Evolutionary conservation across 169 alveolate species (phyloP).

Genomic region (Plasmodium yoelii): DNA sequence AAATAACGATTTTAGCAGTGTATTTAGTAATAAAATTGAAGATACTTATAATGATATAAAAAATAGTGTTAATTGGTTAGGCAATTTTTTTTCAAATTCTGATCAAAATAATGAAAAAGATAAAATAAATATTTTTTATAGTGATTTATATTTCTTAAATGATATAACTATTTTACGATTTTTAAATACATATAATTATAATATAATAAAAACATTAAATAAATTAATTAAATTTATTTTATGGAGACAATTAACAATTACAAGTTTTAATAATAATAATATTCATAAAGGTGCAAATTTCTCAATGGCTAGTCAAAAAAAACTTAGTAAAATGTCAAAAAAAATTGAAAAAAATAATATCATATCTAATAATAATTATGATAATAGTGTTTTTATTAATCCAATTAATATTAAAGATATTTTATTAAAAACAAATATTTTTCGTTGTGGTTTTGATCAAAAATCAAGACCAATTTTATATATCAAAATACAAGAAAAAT

Average conservation of each 20-base stretch:
- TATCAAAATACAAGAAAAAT: constrained; percentile 60
- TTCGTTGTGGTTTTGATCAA: constrained; percentile 51
- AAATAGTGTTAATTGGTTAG: constrained; percentile 66
- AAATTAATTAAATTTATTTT: constrained; percentile 49
- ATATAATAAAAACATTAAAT: constrained; percentile 44
- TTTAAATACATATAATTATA: constrained; percentile 56
- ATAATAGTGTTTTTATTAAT: constrained; percentile 22
- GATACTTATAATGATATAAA: constrained; percentile 69
- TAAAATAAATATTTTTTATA: constrained; percentile 25
- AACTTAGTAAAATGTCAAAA: not conserved
- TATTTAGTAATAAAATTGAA: constrained; percentile 60
- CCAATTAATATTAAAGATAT: constrained; percentile 28
- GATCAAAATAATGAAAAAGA: constrained; percentile 49
- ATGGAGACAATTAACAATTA: constrained; percentile 60
- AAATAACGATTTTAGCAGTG: constrained; percentile 31
- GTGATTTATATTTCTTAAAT: constrained; percentile 55
- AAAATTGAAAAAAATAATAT: not conserved
- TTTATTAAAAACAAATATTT: constrained; percentile 29
- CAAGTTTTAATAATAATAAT: constrained; percentile 22
- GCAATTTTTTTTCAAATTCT: constrained; percentile 49
- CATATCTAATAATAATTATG: not conserved
- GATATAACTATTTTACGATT: constrained; percentile 59
- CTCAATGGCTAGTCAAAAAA: not conserved
- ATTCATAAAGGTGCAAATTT: not conserved
- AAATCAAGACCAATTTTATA: constrained; percentile 47